Base-by-base conservation (phyloP, 106 monocot genomes). In the Dioscorea alata region DNA sequence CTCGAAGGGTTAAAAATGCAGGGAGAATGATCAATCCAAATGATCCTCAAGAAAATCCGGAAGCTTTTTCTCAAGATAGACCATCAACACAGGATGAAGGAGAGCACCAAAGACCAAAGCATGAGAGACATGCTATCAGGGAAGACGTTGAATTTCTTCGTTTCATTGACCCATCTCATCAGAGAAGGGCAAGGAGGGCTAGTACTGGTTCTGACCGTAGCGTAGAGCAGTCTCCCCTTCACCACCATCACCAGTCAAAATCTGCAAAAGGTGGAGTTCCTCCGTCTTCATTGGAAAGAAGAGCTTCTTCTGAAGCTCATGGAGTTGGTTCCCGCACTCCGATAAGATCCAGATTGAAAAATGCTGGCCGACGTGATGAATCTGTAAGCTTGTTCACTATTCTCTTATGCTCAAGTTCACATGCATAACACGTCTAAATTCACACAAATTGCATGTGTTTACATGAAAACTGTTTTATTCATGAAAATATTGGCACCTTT, bases 21-120 rank as follows among this genome's bases (percentile, higher is more conserved):
- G 73, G 76, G 48, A 84, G 60, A 63, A 0, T 79, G 48, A 68
- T 86, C 53, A 93, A 89, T 80, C 93, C 89, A 49, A 93, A 89
- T 62, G 84, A 89, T 63, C 83, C 88, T 62, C 32, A 76, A 51
- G 74, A 86, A 59, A 82, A 78, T 71, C 80, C 81, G 33, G 86
- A 80, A 59, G 67, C 76, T 21, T 88, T 85, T 56, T 67, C 71
- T 23, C 15, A 69, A 22, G 71, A 79, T 48, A 33, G 42, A 28
- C n/a, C n/a, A n/a, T n/a, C n/a, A n/a, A n/a, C n/a, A n/a, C n/a
- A n/a, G n/a, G n/a, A n/a, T n/a, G n/a, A n/a, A n/a, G n/a, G n/a
- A n/a, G n/a, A n/a, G n/a, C n/a, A n/a, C n/a, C n/a, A n/a, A n/a
- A n/a, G n/a, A n/a, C 71, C 50, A 16, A 80, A 70, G 48, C 50